Percentiles rank a stretch among this genome's conserved stretches.
Conservation (phyloP, 306 rosid species). For the Ceratonia siliqua region DNA sequence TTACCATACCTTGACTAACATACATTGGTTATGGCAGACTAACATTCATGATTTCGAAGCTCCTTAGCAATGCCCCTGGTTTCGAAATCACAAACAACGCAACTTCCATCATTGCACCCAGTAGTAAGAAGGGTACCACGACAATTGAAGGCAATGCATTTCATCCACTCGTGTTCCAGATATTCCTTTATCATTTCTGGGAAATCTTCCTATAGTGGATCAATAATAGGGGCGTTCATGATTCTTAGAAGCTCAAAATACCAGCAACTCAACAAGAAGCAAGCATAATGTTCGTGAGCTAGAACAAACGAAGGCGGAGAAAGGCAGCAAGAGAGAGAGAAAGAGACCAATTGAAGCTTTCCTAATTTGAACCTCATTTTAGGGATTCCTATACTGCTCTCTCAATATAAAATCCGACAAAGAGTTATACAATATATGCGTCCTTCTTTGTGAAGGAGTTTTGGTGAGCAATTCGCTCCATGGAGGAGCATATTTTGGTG, state of each 20-base stretch:
- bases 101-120: constrained; percentile 95
- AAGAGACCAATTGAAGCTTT: no score
- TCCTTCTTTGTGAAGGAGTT: constrained; percentile 81
- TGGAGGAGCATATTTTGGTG: constrained; percentile 81
- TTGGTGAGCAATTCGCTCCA: constrained; percentile 76
- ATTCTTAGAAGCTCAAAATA: no score
- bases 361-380: constrained; percentile 89
- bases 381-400: constrained; percentile 89
- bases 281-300: no score
- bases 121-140: no score
- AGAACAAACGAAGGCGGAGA: no score
- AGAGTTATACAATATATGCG: constrained; percentile 64
- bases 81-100: constrained; percentile 93
- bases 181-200: no score
- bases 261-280: no score
- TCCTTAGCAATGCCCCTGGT: constrained; percentile 92
- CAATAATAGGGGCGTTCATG: no score
- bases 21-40: constrained; percentile 68
- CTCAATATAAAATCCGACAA: constrained; percentile 71
- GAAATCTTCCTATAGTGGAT: no score
- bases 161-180: no score
- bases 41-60: constrained; percentile 75
- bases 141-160: no score
- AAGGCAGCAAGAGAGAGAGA: no score
- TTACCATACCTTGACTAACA: constrained; percentile 78